Percentiles rank a stretch among this genome's conserved stretches.
Evolutionary conservation across 257 asterid genomes (phyloP).

Genomic region (Cynanchum wilfordii): DNA sequence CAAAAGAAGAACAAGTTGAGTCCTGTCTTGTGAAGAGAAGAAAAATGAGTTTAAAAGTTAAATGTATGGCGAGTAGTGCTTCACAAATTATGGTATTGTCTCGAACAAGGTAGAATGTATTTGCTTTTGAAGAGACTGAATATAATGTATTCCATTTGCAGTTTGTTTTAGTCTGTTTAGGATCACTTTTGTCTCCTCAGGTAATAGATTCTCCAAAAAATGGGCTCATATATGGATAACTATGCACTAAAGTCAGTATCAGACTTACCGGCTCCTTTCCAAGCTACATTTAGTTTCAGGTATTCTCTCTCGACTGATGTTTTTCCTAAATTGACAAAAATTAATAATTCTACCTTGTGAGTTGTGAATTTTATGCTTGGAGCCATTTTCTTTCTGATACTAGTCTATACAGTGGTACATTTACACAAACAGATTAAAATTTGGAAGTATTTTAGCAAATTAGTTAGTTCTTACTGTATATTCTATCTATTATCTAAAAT

Average conservation of each 20-base stretch:
- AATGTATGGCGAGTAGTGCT: not conserved
- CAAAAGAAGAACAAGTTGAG: not conserved
- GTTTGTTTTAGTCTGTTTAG: not conserved
- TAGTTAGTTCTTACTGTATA: not conserved
- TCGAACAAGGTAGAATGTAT: not conserved
- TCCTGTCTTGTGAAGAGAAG: not conserved
- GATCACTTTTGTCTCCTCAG: not conserved
- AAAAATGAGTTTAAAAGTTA: not conserved
- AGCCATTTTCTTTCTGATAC: not conserved
- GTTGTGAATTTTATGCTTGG: not conserved
- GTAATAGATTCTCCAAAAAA: not conserved
- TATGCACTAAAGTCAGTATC: conserved; percentile 64
- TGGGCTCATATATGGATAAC: conserved; percentile 40
- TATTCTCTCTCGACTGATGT: conserved; percentile 17
- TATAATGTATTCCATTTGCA: not conserved
- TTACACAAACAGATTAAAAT: not conserved
- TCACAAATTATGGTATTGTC: not conserved
- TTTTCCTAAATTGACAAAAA: conserved; percentile 12
- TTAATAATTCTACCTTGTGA: not conserved
- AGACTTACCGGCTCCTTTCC: conserved; percentile 76
- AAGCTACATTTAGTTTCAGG: conserved; percentile 77
- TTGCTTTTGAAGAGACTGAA: not conserved
- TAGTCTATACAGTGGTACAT: not conserved
- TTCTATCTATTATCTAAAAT: not conserved
- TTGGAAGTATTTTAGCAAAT: not conserved